phyloP scores from a whole-genome alignment of 306 rosid genomes.

The Prinsepia uniflora region DNA sequence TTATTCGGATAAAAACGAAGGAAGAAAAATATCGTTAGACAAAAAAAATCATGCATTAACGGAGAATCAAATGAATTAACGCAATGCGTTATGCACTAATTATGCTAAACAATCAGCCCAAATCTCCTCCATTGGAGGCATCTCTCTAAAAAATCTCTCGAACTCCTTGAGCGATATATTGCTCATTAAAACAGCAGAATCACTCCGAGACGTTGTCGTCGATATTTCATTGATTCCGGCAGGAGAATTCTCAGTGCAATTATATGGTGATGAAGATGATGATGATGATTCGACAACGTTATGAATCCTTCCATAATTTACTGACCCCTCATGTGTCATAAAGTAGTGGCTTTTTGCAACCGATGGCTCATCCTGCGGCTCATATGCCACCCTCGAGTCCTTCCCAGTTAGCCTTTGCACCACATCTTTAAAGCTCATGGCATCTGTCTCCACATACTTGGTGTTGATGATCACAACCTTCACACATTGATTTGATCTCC shows the following conservation, averaged over 20 bases:
- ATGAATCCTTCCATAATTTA: neutral
- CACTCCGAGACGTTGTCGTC: neutral
- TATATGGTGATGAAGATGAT: too few species aligned
- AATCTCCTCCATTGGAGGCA: constrained; percentile 48
- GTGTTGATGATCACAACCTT: constrained; percentile 73
- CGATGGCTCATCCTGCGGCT: neutral
- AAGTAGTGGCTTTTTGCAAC: constrained; percentile 2
- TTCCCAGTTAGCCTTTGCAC: constrained; percentile 77
- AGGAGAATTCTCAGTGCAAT: neutral
- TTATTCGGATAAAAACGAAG: too few species aligned
- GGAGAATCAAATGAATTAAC: neutral
- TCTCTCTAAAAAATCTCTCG: constrained; percentile 50
- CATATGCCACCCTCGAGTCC: constrained; percentile 30
- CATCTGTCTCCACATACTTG: constrained; percentile 70
- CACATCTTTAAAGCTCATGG: constrained; percentile 58
- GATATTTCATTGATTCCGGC: neutral
- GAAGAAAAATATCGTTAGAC: too few species aligned
- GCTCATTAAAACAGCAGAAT: constrained; percentile 33
- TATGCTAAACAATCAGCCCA: neutral
- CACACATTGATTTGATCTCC: neutral
- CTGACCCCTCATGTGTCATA: neutral
- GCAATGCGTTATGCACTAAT: neutral
- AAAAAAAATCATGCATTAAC: neutral
- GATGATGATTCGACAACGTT: neutral
- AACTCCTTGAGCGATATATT: constrained; percentile 60